Conservation (phyloP, 345 rosid genomes). For the Brassica rapa region DNA sequence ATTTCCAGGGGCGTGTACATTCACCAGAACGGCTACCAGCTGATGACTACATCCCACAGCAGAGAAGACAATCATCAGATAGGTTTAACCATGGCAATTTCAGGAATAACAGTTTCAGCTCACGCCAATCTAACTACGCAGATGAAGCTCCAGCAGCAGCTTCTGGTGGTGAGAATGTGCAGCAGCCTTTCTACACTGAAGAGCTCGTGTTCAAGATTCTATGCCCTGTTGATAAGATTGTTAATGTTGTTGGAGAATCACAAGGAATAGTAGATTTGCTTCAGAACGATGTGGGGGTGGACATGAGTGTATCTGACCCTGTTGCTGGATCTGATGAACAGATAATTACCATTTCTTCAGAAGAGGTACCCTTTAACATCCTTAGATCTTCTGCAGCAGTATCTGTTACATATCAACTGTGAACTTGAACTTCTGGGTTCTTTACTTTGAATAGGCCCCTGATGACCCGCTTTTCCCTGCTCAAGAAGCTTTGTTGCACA, state of each 20-base stretch:
- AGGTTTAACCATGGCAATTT: conserved; percentile 52
- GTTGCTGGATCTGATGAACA: conserved; percentile 88
- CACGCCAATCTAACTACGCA: conserved; percentile 57
- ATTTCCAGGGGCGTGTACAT: conserved; percentile 72
- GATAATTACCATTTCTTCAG: conserved; percentile 80
- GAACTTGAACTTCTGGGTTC: conserved; percentile 20
- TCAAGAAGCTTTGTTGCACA: conserved; percentile 97
- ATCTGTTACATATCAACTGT: neutral
- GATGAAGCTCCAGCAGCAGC: conserved; percentile 49
- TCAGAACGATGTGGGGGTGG: conserved; percentile 90
- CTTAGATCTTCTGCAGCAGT: neutral
- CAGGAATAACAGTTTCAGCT: conserved; percentile 54
- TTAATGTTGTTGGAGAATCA: conserved; percentile 67
- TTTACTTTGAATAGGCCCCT: conserved; percentile 59
- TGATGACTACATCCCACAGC: conserved; percentile 74
- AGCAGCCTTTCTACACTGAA: conserved; percentile 64
- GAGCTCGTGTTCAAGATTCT: conserved; percentile 90
- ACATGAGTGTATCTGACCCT: conserved; percentile 74
- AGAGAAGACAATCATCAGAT: conserved; percentile 60
- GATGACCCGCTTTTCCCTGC: conserved; percentile 97
- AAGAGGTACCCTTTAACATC: conserved; percentile 61
- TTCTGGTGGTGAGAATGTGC: conserved; percentile 55
- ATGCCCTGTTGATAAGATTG: conserved; percentile 83
- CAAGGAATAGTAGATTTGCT: conserved; percentile 81
- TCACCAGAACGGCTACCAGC: conserved; percentile 80